Evolutionary conservation across 2,329 filamentous ascomycete genomes (phyloP).

Genomic region (Phyllosticta capitalensis): DNA sequence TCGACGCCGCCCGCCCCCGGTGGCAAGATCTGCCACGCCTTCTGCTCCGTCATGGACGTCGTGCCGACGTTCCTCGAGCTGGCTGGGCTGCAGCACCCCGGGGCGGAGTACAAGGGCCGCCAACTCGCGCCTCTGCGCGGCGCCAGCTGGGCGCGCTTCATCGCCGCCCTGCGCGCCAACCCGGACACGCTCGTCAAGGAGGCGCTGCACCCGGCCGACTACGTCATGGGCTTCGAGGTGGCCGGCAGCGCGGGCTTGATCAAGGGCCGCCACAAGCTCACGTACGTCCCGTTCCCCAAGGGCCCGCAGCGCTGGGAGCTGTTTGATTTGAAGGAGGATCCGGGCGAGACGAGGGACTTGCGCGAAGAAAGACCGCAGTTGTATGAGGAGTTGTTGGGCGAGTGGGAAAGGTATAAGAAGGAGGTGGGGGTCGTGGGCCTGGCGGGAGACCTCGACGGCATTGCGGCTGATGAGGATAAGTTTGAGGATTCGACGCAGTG

Average conservation of each 20-base stretch:
- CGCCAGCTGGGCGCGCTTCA: conserved; percentile 6
- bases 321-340: conserved; percentile 4
- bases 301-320: conserved; percentile 7
- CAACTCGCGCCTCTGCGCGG: conserved; percentile 8
- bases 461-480: not conserved
- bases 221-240: conserved; percentile 5
- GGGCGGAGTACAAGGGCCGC: conserved; percentile 41
- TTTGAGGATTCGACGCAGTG: conserved; percentile 7
- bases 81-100: conserved; percentile 42
- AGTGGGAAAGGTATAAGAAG: conserved; percentile 12
- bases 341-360: conserved; percentile 7
- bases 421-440: conserved; percentile 7
- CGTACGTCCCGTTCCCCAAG: conserved; percentile 6
- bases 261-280: conserved; percentile 3
- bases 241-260: conserved; percentile 2
- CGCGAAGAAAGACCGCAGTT: not conserved
- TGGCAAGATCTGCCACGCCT: conserved; percentile 38
- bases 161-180: not conserved
- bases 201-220: conserved; percentile 1
- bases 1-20: conserved; percentile 10
- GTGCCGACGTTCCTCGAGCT: conserved; percentile 38
- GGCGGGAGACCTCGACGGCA: not conserved
- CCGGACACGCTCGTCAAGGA: not conserved
- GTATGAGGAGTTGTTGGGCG: not conserved
- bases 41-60: conserved; percentile 38